Percentiles rank a stretch among this genome's conserved stretches.
Evolutionary conservation across 768 basidiomycete genomes (phyloP).

Genomic region (Trametes maxima): DNA sequence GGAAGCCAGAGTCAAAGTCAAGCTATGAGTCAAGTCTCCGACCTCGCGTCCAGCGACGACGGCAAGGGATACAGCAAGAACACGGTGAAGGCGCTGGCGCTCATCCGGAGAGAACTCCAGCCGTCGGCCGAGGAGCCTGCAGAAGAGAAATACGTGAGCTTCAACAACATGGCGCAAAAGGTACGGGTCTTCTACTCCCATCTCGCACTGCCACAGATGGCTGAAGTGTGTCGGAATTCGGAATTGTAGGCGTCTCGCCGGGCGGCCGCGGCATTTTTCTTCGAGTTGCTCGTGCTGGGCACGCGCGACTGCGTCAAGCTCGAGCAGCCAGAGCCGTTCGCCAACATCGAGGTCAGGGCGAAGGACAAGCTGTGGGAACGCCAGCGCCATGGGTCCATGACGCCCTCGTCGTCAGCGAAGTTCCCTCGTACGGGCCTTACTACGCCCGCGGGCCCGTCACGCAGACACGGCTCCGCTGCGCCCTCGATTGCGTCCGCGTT

Average conservation of each 20-base stretch:
- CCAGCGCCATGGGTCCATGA: slow-evolving; percentile 47
- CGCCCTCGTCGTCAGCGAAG: slow-evolving; percentile 49
- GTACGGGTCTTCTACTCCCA: slow-evolving; percentile 39
- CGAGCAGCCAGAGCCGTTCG: slow-evolving; percentile 72
- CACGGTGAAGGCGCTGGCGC: slow-evolving; percentile 78
- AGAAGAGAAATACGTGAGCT: slow-evolving; percentile 70
- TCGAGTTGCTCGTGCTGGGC: slow-evolving; percentile 92
- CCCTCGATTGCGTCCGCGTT: slow-evolving; percentile 31
- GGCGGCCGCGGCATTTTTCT: slow-evolving; percentile 96
- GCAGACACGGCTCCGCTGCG: slow-evolving; percentile 26
- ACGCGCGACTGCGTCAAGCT: slow-evolving; percentile 91
- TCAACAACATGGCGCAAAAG: slow-evolving; percentile 78
- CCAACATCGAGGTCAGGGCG: slow-evolving; percentile 80
- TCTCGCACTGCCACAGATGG: not conserved
- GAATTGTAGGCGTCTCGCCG: slow-evolving; percentile 74
- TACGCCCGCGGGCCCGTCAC: slow-evolving; percentile 15
- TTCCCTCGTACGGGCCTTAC: slow-evolving; percentile 29
- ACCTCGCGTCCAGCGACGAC: slow-evolving; percentile 48
- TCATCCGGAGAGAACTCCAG: slow-evolving; percentile 74
- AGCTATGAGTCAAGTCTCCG: slow-evolving; percentile 28
- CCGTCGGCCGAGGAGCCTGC: slow-evolving; percentile 49
- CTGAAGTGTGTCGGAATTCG: not conserved
- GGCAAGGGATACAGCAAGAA: slow-evolving; percentile 86
- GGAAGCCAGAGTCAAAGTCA: slow-evolving; percentile 51
- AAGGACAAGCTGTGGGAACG: slow-evolving; percentile 88